A percentile compares a stretch with the other conserved stretches of the same genome.
These are phyloP conservation scores for Cadophora gregata DNA, from an alignment of 2,329 filamentous ascomycete genomes.

Conservation along the genomic window DNA sequence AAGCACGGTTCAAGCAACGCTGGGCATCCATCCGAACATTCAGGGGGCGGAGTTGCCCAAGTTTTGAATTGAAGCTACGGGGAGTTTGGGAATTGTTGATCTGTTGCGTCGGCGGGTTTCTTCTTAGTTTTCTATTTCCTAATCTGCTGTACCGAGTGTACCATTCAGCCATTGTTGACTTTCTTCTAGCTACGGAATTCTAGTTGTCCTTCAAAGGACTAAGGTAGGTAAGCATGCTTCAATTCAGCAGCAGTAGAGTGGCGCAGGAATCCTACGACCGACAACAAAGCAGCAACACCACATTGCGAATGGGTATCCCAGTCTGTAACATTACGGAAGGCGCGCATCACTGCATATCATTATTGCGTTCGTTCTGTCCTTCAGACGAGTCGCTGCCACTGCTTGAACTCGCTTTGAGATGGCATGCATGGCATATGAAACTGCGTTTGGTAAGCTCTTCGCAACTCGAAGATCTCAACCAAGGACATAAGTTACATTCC, in stretches of 20 bases:
- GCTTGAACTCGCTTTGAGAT: neutral
- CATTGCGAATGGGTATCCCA: neutral
- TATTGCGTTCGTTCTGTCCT: neutral
- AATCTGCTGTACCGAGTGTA: too few species aligned
- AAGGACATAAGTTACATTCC: too few species aligned
- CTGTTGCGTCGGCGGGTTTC: neutral
- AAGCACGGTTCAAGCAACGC: conserved; percentile 4
- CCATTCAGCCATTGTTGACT: too few species aligned
- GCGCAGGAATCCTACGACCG: neutral
- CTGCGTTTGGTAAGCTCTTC: neutral
- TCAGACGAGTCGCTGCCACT: neutral
- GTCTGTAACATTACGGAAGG: neutral
- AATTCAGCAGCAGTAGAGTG: neutral
- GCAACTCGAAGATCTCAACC: neutral
- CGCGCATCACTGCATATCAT: neutral
- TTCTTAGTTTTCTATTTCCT: neutral
- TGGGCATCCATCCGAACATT: neutral
- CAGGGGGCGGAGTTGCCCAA: neutral
- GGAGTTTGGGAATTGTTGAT: neutral
- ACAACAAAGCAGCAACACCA: too few species aligned
- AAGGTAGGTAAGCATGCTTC: too few species aligned
- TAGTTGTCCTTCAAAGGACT: too few species aligned
- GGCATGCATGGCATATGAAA: conserved; percentile 1
- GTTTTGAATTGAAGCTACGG: neutral
- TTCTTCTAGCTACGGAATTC: too few species aligned